Base-by-base conservation (phyloP, 2,329 filamentous ascomycete genomes). In the Dactylellina drechsleri region DNA sequence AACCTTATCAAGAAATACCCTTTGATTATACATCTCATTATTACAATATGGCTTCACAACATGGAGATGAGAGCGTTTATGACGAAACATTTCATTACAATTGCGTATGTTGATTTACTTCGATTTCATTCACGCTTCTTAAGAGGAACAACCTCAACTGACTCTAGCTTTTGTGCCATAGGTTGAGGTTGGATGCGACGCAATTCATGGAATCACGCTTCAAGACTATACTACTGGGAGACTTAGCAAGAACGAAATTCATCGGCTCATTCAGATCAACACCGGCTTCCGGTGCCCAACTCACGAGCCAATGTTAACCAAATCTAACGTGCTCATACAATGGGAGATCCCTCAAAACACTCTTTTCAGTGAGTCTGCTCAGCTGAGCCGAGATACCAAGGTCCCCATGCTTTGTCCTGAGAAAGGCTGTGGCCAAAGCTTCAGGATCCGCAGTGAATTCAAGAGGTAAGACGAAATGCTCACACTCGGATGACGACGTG, bases 151-250 rank as follows among this genome's bases (percentile, higher is more conserved):
- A 5, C 3, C 2, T 36, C 43, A 6, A 28, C 16, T 66, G 52
- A 67, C 31, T 50, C 10, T 8, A n/a, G 16, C 40, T 23, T 26
- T 41, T 41, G 8, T 41, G 31, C 1, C 41, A 13, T 65, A 75
- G 71, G 65, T 75, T 20, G 71, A 75, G 15, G 57, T 62, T 4
- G 47, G 54, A 15, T 75, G 71, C 36, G 31, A 31, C 4, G 36
- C 41, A 6, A 58, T 41, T 7, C 65, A 75, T 15, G 52, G 50
- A 3, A 68, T 75, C 47, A 75, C 59, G 26, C 41, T 75, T 8
- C 71, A 75, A 45, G 71, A 75, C 26, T 75, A 64, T 28, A 75
- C 71, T 13, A 7, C 41, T 20, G 71, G 71, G 4, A 59, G 52
- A 28, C 58, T 75, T 12, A 65, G 45, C 36, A 28, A 68, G 16